These are phyloP conservation scores for Paracoccidioides lutzii DNA, from an alignment of 2,329 filamentous ascomycete species.

Conservation along the genomic window DNA sequence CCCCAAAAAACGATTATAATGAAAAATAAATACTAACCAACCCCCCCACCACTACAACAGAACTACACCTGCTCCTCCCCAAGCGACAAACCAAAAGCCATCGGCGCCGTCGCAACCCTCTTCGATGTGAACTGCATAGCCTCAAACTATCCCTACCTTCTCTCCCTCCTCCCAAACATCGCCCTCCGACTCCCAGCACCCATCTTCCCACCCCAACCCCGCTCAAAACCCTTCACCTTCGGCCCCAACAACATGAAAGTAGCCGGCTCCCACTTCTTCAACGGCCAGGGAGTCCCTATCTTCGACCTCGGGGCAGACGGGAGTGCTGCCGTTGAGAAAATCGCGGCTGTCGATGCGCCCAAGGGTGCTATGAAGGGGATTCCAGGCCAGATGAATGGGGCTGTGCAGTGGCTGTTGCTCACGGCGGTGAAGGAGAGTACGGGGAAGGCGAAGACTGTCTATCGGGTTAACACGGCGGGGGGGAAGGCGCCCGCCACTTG, in stretches of 20 bases:
- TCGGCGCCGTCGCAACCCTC: conserved; percentile 68
- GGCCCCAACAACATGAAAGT: conserved; percentile 48
- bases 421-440: conserved; percentile 41
- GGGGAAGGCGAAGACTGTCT: conserved; percentile 59
- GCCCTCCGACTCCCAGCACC: conserved; percentile 54
- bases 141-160: conserved; percentile 53
- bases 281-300: conserved; percentile 54
- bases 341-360: conserved; percentile 50
- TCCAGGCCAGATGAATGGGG: conserved; percentile 42
- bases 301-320: conserved; percentile 60
- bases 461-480: conserved; percentile 71
- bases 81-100: conserved; percentile 48
- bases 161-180: conserved; percentile 51
- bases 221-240: conserved; percentile 25
- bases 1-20: not conserved
- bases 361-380: conserved; percentile 36
- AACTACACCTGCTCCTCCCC: conserved; percentile 76
- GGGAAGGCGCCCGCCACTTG: conserved; percentile 66
- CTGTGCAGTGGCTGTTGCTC: conserved; percentile 73
- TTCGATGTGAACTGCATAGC: conserved; percentile 80
- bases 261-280: conserved; percentile 74
- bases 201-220: conserved; percentile 37
- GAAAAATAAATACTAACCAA: not conserved
- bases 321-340: conserved; percentile 50
- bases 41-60: conserved; percentile 26